A percentile compares a stretch with the other conserved stretches of the same genome.
Evolutionary conservation across 208 protist species (phyloP).

Genomic region (Leishmania turanica): DNA sequence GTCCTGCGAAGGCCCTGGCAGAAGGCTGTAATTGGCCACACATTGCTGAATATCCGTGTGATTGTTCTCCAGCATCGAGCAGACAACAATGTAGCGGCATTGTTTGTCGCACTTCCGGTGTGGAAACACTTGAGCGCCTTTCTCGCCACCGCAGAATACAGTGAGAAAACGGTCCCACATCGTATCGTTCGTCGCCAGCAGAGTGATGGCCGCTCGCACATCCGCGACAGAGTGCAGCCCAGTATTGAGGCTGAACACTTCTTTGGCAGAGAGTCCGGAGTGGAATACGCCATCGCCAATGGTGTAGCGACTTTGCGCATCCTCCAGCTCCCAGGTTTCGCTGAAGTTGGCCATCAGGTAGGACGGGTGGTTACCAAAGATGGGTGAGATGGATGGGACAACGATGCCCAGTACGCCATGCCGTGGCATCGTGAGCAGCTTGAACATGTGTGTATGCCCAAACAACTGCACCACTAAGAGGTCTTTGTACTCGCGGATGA

Average conservation of each 20-base stretch:
- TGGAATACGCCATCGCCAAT: constrained; percentile 35
- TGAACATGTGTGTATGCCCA: constrained; percentile 79
- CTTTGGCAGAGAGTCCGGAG: constrained; percentile 34
- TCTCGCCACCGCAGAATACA: constrained; percentile 48
- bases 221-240: constrained; percentile 31
- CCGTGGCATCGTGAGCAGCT: constrained; percentile 30
- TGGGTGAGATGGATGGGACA: constrained; percentile 65
- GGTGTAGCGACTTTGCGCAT: constrained; percentile 54
- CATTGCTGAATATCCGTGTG: constrained; percentile 46
- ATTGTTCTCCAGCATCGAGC: constrained; percentile 47
- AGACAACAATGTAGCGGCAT: constrained; percentile 58
- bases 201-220: constrained; percentile 20
- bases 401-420: constrained; percentile 39
- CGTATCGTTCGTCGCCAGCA: constrained; percentile 31
- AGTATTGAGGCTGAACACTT: constrained; percentile 29
- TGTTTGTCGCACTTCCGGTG: constrained; percentile 33
- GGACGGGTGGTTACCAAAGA: constrained; percentile 68
- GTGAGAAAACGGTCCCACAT: constrained; percentile 53
- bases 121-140: constrained; percentile 36
- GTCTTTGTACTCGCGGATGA: constrained; percentile 55
- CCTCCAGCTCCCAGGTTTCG: constrained; percentile 35
- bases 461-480: constrained; percentile 64
- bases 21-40: constrained; percentile 12
- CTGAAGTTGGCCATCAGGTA: constrained; percentile 65
- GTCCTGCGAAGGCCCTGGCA: neutral